Evolutionary conservation across 495 filamentous ascomycete species (phyloP), one percentile per base, ranked within the genome.

Genomic region (Xylaria nigripes): DNA sequence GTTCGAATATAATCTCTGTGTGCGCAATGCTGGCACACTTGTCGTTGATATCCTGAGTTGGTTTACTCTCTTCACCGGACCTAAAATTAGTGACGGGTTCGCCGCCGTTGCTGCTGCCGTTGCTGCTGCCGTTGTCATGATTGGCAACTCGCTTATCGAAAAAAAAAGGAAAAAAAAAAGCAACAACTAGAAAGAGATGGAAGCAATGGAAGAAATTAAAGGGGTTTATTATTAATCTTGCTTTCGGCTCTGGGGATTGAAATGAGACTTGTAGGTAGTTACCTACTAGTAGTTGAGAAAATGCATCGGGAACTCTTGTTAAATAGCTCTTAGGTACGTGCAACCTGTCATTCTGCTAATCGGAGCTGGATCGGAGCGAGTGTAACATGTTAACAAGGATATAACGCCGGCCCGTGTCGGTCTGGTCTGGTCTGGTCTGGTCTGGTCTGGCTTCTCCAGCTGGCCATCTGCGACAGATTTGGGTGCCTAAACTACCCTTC

Each of bases 291-390:
- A 29, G 25, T 6, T 36, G 32, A 36, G 32, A 36, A 36, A 36
- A 36, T 12, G 6, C 25, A 29, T 29, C 25, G 9, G 4, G n/a
- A 3, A 9, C 25, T 29, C 25, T 29, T 4, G 25, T 29, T 29
- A 9, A 29, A 3, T 3, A 29, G 9, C 4, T 29, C 25, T 29
- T 29, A 29, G 3, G 9, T 29, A n/a, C n/a, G n/a, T n/a, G n/a
- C 9, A 29, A 29, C 25, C 25, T 5, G n/a, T n/a, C 15, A 13
- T 36, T 40, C 16, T 24, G 5, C 13, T n/a, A 15, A 41, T 24
- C 51, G 51, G 51, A 54, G 44, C 45, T 42, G 48, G 32, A 48
- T 48, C 51, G 51, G 51, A 54, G 32, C 36, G 2, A 18, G 7
- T 2, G 16, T 40, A 40, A 13, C 15, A 36, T 9, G 2, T 12